Base-by-base conservation (phyloP, 176 grass and related monocot genomes). In the Raddia guianensis region DNA sequence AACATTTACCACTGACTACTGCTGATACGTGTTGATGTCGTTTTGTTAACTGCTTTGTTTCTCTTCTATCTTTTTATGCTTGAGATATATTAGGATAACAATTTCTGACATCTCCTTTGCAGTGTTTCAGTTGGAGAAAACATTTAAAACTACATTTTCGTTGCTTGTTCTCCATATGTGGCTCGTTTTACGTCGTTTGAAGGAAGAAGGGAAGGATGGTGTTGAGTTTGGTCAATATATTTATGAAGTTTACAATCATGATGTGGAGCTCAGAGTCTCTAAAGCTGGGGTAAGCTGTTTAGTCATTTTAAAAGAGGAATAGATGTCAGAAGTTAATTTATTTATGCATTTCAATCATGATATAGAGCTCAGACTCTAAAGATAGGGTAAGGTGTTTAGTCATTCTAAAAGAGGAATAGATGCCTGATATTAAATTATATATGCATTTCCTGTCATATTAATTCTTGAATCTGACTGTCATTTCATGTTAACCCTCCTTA, bases 91-190 rank as follows among this genome's bases (percentile, higher is more conserved):
- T 62, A 15, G 60, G 12, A 55, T 4, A 7, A 0, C 62, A 70
- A 74, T 51, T 82, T 82, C 49, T 81, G 42, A 45, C 66, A 75
- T 66, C 56, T 48, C 50, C 77, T 86, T 89, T 86, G 82, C 90
- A 99, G 96, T 93, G 72, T 99, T 95, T 91, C 82, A 93, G 81
- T 85, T 99, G 92, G 96, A 99, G 84, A 95, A 95, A 92, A 95
- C 96, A 76, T 99, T 99, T 82, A 99, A 95, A 84, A 99, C 96
- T 69, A 99, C 96, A 70, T 95, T 95, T 93, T 91, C 92, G 2
- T 86, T 99, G 77, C 96, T 99, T 86, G 88, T 95, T 79, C 96
- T 99, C 67, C 90, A 99, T 78, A 95, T 95, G 92, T 99, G 96
- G 92, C 92, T 99, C 56, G 70, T 99, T 71, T 88, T 99, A 66